Base-by-base conservation (phyloP, 768 basidiomycete genomes). In the Fomitopsis serialis region DNA sequence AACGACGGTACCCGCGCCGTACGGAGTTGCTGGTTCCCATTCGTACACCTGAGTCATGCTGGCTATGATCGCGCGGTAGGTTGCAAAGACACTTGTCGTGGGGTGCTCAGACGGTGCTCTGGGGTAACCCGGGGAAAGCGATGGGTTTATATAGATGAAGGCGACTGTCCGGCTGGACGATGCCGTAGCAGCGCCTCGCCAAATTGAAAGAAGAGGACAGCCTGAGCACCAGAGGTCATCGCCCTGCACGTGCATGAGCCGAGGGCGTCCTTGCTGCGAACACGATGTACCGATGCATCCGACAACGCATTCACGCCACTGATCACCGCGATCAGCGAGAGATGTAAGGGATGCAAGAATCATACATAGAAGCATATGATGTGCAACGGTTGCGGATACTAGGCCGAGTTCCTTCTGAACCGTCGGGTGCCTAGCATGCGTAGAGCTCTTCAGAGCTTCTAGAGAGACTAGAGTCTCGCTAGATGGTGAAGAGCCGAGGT, bases 1-100 rank as follows among this genome's bases (percentile, higher is more conserved):
- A 55, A 89, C 86, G 27, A 81, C 70, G 49, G 78, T 74, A 55
- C 74, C 80, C 42, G 62, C 58, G 60, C 73, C 67, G 73, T 89
- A 89, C 54, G 77, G 64, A 19, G 75, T 81, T 43, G 84, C 84
- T 35, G 85, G 84, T 70, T 82, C 67, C 86, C 87, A 89, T 43
- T 56, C 61, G 49, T 62, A 63, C 52, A 68, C 63, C 23, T 45
- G 27, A 6, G 45, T 3, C 52, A 46, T 53, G 5, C 7, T 53
- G 42, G 13, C 37, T 15, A 40, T 40, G 13, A 8, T 35, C 15
- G 15, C 6, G 29, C 19, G 6, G 46, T 48, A 19, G 29, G 22
- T 17, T 32, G 11, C 11, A 11, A 32, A 32, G 29, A 32, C 6
- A 32, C 6, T n/a, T n/a, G n/a, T n/a, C n/a, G n/a, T n/a, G n/a